Percentiles rank a stretch among this genome's conserved stretches.
These are phyloP conservation scores for Flaveria sonorensis DNA, from an alignment of 129 eudicot species.

Conservation along the genomic window DNA sequence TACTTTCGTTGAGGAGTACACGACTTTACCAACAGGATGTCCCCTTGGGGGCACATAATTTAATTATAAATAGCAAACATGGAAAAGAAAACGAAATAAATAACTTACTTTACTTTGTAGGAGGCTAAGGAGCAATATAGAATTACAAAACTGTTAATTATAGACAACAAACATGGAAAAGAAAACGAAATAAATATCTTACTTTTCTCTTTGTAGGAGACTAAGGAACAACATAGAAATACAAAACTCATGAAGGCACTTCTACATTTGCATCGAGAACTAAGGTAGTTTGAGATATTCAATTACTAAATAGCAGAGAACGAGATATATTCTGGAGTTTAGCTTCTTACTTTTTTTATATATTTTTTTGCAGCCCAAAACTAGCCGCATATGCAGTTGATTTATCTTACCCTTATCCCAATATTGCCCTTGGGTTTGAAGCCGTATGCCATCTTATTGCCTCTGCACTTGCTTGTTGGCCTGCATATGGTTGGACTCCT, in stretches of 20 bases:
- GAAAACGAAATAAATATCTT: background rate
- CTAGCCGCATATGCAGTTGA: slow-evolving; percentile 80
- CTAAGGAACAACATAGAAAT: slow-evolving; percentile 91
- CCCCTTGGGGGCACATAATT: too few species aligned
- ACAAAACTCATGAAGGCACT: slow-evolving; percentile 85
- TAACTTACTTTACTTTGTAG: slow-evolving; percentile 39
- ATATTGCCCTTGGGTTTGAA: slow-evolving; percentile 65
- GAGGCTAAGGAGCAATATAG: slow-evolving; percentile 87
- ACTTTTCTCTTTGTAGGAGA: slow-evolving; percentile 52
- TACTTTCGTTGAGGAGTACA: too few species aligned
- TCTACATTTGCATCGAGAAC: slow-evolving; percentile 85
- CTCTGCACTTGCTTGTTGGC: slow-evolving; percentile 95
- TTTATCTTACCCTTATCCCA: slow-evolving; percentile 72
- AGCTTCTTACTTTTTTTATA: background rate
- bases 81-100: background rate
- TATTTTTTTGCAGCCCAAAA: slow-evolving; percentile 68
- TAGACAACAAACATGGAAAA: slow-evolving; percentile 5
- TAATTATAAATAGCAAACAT: slow-evolving; percentile 1
- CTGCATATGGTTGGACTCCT: slow-evolving; percentile 89
- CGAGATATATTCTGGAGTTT: background rate
- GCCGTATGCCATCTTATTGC: slow-evolving; percentile 86
- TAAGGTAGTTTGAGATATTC: slow-evolving; percentile 55
- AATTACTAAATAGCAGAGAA: background rate
- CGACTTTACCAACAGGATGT: too few species aligned
- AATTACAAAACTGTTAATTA: slow-evolving; percentile 63